Evolutionary conservation across 2,329 filamentous ascomycete genomes (phyloP).

Genomic region (Fusarium buharicum): DNA sequence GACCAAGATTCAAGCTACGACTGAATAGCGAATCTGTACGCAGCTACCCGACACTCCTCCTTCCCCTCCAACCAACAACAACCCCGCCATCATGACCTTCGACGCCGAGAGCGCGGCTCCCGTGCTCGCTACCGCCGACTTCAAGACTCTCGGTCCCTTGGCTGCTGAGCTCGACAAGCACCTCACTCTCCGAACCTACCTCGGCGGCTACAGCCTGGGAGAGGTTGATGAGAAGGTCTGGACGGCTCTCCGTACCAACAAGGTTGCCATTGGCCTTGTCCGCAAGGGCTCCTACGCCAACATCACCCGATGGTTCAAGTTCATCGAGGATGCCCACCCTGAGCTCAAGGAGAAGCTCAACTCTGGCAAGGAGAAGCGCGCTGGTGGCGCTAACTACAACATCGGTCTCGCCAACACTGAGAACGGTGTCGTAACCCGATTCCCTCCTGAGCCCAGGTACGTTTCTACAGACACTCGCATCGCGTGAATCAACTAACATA

Average conservation of each 20-base stretch:
- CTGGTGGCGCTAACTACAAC: slow-evolving; percentile 88
- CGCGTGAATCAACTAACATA: slow-evolving; percentile 35
- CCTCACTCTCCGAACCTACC: slow-evolving; percentile 85
- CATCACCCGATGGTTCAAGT: slow-evolving; percentile 86
- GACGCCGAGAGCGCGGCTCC: slow-evolving; percentile 43
- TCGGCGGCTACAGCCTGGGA: slow-evolving; percentile 81
- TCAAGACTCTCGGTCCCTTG: slow-evolving; percentile 81
- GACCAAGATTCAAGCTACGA: slow-evolving; percentile 1
- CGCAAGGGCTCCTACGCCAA: slow-evolving; percentile 82
- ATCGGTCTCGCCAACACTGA: slow-evolving; percentile 86
- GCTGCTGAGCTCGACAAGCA: slow-evolving; percentile 85
- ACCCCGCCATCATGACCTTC: slow-evolving; percentile 42
- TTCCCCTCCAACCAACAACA: slow-evolving; percentile 5
- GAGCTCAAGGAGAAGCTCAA: slow-evolving; percentile 75
- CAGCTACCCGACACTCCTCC: not conserved
- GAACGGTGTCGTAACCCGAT: slow-evolving; percentile 89
- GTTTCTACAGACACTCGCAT: slow-evolving; percentile 46
- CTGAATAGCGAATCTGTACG: not conserved
- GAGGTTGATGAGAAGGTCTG: slow-evolving; percentile 84
- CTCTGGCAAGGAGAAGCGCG: slow-evolving; percentile 70
- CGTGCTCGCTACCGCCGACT: slow-evolving; percentile 60
- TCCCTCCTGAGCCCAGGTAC: slow-evolving; percentile 91
- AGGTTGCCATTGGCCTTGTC: slow-evolving; percentile 82
- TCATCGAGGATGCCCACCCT: slow-evolving; percentile 82
- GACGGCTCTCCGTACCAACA: slow-evolving; percentile 84